phyloP scores from a whole-genome alignment of 2,329 filamentous ascomycete species.

The Aspergillus tanneri region DNA sequence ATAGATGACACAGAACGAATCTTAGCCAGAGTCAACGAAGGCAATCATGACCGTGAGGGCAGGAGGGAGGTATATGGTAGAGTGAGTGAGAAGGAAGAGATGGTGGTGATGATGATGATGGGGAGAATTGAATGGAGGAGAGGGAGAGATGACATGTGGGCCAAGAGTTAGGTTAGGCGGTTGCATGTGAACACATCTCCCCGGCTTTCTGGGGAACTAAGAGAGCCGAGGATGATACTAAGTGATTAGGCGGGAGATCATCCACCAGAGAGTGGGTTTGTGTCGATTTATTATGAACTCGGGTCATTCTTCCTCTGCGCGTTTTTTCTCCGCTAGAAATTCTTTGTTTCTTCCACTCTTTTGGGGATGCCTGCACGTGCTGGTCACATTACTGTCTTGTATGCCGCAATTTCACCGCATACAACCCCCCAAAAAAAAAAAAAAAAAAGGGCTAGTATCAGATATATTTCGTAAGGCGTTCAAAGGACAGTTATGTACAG shows the following conservation, averaged over 20 bases:
- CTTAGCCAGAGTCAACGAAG: slow-evolving; percentile 24
- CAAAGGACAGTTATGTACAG: background rate
- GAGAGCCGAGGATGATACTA: background rate
- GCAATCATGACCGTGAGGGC: slow-evolving; percentile 20
- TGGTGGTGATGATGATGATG: slow-evolving; percentile 3
- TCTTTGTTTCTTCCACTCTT: no score
- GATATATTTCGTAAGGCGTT: no score
- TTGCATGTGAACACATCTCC: slow-evolving; percentile 19
- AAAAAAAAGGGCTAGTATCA: background rate
- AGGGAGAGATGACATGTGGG: slow-evolving; percentile 6
- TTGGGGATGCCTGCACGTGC: no score
- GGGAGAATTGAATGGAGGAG: slow-evolving; percentile 2
- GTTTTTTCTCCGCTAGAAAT: no score
- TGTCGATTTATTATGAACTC: no score
- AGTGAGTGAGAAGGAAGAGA: background rate
- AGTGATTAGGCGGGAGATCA: background rate
- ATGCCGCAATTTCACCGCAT: no score
- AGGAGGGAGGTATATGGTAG: background rate
- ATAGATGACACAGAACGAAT: slow-evolving; percentile 8
- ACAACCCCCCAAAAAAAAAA: background rate
- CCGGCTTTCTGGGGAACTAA: slow-evolving; percentile 14
- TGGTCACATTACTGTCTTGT: no score
- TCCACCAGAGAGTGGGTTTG: no score
- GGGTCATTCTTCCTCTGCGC: no score
- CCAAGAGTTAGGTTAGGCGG: no score